Conservation (phyloP, 2,329 filamentous ascomycete genomes). For the Fusarium buxicola region DNA sequence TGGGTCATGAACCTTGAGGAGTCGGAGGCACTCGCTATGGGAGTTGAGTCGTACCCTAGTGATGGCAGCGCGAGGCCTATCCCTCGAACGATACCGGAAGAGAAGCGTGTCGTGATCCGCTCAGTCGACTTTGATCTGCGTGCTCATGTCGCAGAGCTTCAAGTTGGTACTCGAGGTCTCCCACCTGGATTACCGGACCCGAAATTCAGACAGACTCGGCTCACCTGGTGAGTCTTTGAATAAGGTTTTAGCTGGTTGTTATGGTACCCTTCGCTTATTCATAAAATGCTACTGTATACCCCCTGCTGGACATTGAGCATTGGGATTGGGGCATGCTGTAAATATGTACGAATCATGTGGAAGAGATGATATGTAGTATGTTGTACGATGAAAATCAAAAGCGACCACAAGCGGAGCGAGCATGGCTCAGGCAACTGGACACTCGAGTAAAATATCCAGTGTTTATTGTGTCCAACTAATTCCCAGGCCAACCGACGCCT, state of each 20-base stretch:
- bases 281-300: background rate
- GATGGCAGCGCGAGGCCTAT: constrained; percentile 24
- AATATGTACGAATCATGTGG: background rate
- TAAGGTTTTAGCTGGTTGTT: background rate
- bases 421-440: background rate
- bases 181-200: constrained; percentile 59
- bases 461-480: background rate
- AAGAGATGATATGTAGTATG: background rate
- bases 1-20: constrained; percentile 69
- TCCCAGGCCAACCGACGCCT: background rate
- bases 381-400: background rate
- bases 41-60: constrained; percentile 17
- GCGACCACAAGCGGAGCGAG: constrained; percentile 1
- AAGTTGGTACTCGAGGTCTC: constrained; percentile 66
- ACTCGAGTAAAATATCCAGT: constrained; percentile 7
- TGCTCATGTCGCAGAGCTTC: constrained; percentile 60
- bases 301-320: background rate
- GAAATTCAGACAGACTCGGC: constrained; percentile 59
- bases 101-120: constrained; percentile 67
- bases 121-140: constrained; percentile 68
- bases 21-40: constrained; percentile 51
- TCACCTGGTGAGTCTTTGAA: constrained; percentile 58
- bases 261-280: background rate
- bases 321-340: background rate
- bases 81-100: constrained; percentile 58